Base-by-base conservation (phyloP, 1,284 basidiomycete species). In the Ustilago nuda region DNA sequence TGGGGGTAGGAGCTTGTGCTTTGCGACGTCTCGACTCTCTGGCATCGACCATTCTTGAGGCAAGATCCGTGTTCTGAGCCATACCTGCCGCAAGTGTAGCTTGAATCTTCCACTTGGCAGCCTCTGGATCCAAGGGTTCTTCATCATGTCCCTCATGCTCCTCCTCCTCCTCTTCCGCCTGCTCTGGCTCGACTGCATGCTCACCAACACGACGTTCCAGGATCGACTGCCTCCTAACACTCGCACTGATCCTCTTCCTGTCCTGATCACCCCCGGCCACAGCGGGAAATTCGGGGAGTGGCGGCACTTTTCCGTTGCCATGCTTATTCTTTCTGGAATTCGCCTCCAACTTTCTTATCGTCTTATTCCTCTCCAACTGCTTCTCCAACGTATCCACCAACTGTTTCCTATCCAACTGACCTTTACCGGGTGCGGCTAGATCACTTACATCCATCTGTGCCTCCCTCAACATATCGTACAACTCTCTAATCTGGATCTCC, bases 401-500 rank as follows among this genome's bases (percentile, higher is more conserved):
- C 50, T 82, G 76, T 53, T 84, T 74, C 13, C 83, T 74, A 56
- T 84, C 78, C 46, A 85, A 72, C 32, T 74, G 78, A 32, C 78
- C 80, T 33, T 81, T 77, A 8, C 75, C 78, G 0, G 76, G 73
- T 3, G 74, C 75, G n/a, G 74, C 64, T 9, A 79, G 67, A 56
- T 78, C 67, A 52, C 71, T 66, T 19, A 78, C 89, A 87, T 92
- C 92, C 72, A 94, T 89, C 85, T 94, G 92, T 89, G 94, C 91
- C 59, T 93, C 88, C 64, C 92, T 90, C 61, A 91, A 90, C 75
- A 92, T 90, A 53, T 94, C 91, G 88, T 96, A 98, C 19, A 98
- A 87, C 86, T 98, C 95, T 88, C 94, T 91, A 71, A 96, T 95
- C 88, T 97, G 94, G 8, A 92, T 89, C 85, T 98, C 94, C 17